phyloP scores from a whole-genome alignment of 2,329 filamentous ascomycete species.

The Pseudogymnoascus sp. region DNA sequence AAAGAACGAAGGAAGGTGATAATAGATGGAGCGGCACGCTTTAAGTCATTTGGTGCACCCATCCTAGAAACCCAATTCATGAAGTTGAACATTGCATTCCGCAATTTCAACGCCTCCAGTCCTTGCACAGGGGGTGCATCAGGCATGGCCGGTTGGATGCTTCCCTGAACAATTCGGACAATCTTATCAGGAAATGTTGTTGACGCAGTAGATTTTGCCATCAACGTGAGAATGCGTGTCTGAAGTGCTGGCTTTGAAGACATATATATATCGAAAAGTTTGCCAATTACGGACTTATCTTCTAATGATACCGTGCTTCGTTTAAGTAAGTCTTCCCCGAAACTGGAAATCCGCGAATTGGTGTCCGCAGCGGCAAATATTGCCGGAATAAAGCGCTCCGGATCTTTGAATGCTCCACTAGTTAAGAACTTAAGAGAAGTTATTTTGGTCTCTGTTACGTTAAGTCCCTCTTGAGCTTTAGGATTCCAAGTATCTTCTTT shows the following conservation, averaged over 20 bases:
- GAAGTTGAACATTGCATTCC: constrained; percentile 76
- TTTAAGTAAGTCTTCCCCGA: constrained; percentile 87
- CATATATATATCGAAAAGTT: constrained; percentile 66
- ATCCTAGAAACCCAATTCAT: constrained; percentile 79
- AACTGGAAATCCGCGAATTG: constrained; percentile 71
- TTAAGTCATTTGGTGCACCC: constrained; percentile 53
- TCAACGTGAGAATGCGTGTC: constrained; percentile 64
- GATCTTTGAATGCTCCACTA: constrained; percentile 76
- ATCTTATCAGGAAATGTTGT: constrained; percentile 63
- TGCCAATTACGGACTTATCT: constrained; percentile 50
- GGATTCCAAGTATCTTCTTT: constrained; percentile 64
- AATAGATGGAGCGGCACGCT: constrained; percentile 57
- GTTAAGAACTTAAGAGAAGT: constrained; percentile 64
- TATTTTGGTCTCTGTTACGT: constrained; percentile 61
- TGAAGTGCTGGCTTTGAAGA: constrained; percentile 65
- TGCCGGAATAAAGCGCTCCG: constrained; percentile 75
- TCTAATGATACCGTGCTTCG: constrained; percentile 69
- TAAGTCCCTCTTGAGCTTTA: constrained; percentile 50
- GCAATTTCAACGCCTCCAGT: constrained; percentile 65
- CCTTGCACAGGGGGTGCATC: constrained; percentile 27
- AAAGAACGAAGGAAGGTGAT: constrained; percentile 64
- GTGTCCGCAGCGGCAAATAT: constrained; percentile 75
- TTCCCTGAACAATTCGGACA: constrained; percentile 58
- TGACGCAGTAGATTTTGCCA: constrained; percentile 69
- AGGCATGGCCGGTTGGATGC: constrained; percentile 43